Evolutionary conservation across 768 basidiomycete genomes (phyloP).

Genomic region (Russula ochroleuca): DNA sequence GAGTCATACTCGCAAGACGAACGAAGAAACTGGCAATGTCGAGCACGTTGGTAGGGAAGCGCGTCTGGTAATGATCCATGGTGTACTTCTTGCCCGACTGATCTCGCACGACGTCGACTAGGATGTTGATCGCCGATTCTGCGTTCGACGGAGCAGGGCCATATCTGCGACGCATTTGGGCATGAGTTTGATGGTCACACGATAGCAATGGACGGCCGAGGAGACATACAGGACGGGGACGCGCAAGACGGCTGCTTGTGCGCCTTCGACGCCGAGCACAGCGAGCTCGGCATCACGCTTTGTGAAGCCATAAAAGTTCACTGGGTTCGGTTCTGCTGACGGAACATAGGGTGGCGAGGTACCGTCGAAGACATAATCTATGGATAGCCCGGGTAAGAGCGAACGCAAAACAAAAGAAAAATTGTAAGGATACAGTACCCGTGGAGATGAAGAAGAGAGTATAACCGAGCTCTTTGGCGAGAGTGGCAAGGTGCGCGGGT

Average conservation of each 20-base stretch:
- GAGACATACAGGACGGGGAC: constrained; percentile 80
- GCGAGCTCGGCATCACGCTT: constrained; percentile 85
- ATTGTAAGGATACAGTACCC: constrained; percentile 41
- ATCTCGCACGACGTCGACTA: constrained; percentile 82
- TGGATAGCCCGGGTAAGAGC: neutral
- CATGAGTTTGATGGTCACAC: constrained; percentile 9
- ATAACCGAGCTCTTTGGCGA: constrained; percentile 59
- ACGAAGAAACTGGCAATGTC: constrained; percentile 86
- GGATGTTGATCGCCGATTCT: constrained; percentile 85
- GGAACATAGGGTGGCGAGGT: constrained; percentile 87
- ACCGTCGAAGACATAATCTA: constrained; percentile 96
- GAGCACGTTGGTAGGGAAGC: constrained; percentile 87
- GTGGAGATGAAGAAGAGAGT: constrained; percentile 90
- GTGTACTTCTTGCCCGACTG: constrained; percentile 84
- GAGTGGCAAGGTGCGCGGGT: constrained; percentile 62
- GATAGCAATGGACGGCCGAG: constrained; percentile 1
- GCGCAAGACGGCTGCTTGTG: constrained; percentile 66
- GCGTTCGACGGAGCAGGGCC: constrained; percentile 80
- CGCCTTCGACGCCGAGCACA: constrained; percentile 55
- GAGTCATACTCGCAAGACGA: constrained; percentile 57
- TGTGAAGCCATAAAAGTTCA: constrained; percentile 83
- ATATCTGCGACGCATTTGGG: constrained; percentile 50
- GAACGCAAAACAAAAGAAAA: neutral
- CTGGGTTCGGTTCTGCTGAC: constrained; percentile 66
- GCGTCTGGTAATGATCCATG: constrained; percentile 93